Conservation (phyloP, 2,329 filamentous ascomycete species). For the Fusarium equiseti region DNA sequence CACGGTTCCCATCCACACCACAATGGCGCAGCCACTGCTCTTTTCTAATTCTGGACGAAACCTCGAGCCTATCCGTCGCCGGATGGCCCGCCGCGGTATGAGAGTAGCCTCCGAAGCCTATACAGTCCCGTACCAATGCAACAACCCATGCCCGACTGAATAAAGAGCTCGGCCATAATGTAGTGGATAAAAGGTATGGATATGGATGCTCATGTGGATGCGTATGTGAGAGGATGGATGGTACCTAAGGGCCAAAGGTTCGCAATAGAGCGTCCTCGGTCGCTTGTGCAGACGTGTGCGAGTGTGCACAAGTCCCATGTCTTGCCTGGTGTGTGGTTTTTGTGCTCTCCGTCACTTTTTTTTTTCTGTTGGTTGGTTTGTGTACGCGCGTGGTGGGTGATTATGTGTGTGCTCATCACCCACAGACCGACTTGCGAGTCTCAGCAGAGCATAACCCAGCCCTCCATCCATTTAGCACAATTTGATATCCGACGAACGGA, state of each 20-base stretch:
- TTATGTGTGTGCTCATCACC: conserved; percentile 29
- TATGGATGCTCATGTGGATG: conserved; percentile 30
- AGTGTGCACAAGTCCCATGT: conserved; percentile 39
- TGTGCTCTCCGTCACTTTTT: conserved; percentile 27
- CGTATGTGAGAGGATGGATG: conserved; percentile 30
- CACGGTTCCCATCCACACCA: conserved; percentile 46
- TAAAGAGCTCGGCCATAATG: conserved; percentile 48
- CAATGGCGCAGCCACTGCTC: conserved; percentile 52
- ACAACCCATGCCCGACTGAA: conserved; percentile 48
- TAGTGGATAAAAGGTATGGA: conserved; percentile 43
- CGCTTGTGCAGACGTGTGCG: conserved; percentile 40
- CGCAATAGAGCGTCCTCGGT: conserved; percentile 27
- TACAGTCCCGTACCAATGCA: conserved; percentile 41
- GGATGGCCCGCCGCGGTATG: conserved; percentile 50
- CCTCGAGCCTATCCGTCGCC: conserved; percentile 43
- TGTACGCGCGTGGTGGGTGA: conserved; percentile 37
- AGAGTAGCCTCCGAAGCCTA: conserved; percentile 42
- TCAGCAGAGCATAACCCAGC: conserved; percentile 17
- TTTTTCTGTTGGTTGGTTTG: conserved; percentile 23
- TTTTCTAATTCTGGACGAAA: conserved; percentile 54
- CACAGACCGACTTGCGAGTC: conserved; percentile 16
- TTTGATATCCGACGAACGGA: conserved; percentile 29
- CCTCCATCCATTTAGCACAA: conserved; percentile 11
- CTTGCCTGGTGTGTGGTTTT: conserved; percentile 22
- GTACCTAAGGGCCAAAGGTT: conserved; percentile 26